phyloP scores from a whole-genome alignment of 2,329 filamentous ascomycete genomes.

The Colletotrichum sojae region DNA sequence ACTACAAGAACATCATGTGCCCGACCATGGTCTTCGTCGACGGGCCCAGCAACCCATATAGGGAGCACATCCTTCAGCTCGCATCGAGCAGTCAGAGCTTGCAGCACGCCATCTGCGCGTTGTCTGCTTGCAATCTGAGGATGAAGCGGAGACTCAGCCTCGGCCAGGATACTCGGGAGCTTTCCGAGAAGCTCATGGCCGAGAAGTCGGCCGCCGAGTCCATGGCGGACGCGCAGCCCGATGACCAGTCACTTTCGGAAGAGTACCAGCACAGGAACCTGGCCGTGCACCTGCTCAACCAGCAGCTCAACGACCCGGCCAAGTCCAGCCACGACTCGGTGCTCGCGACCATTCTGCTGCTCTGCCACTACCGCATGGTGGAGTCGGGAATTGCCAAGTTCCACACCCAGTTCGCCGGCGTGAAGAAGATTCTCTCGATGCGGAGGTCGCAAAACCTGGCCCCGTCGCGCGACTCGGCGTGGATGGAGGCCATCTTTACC shows the following conservation, averaged over 20 bases:
- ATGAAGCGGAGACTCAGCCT: conserved; percentile 82
- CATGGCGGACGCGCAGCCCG: conserved; percentile 62
- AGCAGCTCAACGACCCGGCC: conserved; percentile 82
- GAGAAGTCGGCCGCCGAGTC: conserved; percentile 61
- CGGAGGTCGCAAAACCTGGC: conserved; percentile 69
- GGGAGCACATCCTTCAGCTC: conserved; percentile 84
- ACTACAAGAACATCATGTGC: conserved; percentile 93
- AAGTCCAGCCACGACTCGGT: conserved; percentile 88
- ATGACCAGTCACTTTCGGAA: conserved; percentile 80
- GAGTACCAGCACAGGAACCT: conserved; percentile 85
- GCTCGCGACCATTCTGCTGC: conserved; percentile 86
- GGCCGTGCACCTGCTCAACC: conserved; percentile 86
- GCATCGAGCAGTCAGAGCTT: conserved; percentile 84
- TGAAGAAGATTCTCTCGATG: conserved; percentile 89
- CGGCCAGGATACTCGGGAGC: conserved; percentile 68
- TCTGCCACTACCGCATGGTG: conserved; percentile 94
- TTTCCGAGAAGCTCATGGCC: conserved; percentile 63
- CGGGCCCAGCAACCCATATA: conserved; percentile 86
- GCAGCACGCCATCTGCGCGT: conserved; percentile 92
- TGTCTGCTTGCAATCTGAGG: conserved; percentile 90
- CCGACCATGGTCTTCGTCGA: conserved; percentile 94
- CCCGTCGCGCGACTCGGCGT: conserved; percentile 79
- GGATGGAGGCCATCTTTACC: conserved; percentile 94
- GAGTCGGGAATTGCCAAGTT: conserved; percentile 95
- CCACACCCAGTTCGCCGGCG: conserved; percentile 91